A percentile compares a stretch with the other conserved stretches of the same genome.
These are phyloP conservation scores for Megacollybia marginata DNA, from an alignment of 768 basidiomycete species.

Conservation along the genomic window DNA sequence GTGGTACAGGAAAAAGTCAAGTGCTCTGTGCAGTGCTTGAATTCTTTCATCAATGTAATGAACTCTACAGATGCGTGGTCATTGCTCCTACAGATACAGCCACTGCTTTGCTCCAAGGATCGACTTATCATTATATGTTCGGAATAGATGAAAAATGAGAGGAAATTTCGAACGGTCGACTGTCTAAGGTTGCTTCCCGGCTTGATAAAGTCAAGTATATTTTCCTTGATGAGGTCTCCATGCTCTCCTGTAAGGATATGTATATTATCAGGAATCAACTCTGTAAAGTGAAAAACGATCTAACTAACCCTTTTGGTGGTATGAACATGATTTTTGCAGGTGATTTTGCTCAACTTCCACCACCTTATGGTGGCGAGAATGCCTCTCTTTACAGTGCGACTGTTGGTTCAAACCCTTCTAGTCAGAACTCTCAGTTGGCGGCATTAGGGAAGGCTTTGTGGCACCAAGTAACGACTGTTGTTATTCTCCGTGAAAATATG, in stretches of 20 bases:
- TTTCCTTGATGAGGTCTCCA: no score
- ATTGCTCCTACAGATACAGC: constrained; percentile 9
- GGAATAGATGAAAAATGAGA: constrained; percentile 2
- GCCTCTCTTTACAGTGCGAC: no score
- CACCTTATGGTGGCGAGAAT: constrained; percentile 15
- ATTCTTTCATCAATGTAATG: not conserved
- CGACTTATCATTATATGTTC: constrained; percentile 11
- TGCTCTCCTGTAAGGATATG: no score
- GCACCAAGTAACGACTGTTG: no score
- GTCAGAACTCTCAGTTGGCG: constrained; percentile 8
- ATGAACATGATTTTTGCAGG: no score
- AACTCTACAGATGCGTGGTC: not conserved
- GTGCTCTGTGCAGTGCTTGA: not conserved
- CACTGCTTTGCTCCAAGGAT: no score
- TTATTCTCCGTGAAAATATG: no score
- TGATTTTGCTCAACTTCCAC: constrained; percentile 24
- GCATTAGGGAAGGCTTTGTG: no score
- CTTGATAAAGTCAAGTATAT: no score
- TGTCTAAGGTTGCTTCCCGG: not conserved
- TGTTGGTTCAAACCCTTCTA: no score
- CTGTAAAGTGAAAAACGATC: constrained; percentile 11
- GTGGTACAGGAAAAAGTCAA: no score
- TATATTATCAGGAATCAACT: constrained; percentile 21
- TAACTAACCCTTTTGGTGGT: constrained; percentile 8
- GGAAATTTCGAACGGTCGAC: no score